Base-by-base conservation (phyloP, 2,329 filamentous ascomycete genomes). In the Talaromyces sp. region DNA sequence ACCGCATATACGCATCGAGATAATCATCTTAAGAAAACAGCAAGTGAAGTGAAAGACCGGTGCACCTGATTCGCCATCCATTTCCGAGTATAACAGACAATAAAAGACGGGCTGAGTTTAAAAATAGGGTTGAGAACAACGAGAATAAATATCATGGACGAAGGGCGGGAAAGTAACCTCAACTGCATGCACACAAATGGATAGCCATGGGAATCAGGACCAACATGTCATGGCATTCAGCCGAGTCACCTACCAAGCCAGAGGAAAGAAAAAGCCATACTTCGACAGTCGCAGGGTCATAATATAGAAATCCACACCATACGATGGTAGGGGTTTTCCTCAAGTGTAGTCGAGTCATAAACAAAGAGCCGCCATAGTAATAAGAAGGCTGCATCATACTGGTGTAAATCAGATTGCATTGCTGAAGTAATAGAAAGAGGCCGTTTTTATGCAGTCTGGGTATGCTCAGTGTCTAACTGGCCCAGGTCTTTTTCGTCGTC, bases 401-500 rank as follows among this genome's bases (percentile, higher is more conserved):
- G 17, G 5, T 9, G 6, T 15, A 47, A 49, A 32, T 49, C 30
- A 17, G 44, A 49, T 27, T 15, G 36, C 36, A 47, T 36, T 42
- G 33, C 49, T 47, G 10, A 17, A 15, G 22, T 47, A 52, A 47
- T 17, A 55, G 22, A n/a, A 39, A 58, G 32, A 47, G 44, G n/a
- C 1, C n/a, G n/a, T 55, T 36, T 49, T 57, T 42, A 63, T 30
- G 55, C 54, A 27, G 28, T 63, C 54, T 62, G 64, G 54, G 57
- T 66, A 60, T 75, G 73, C 56, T 76, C 73, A 54, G 75, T 64
- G 27, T 75, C 72, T n/a, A 73, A 64, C 32, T 69, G 68, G 58
- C 75, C 73, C 32, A 78, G 67, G 49, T 76, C 73, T 58, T 78
- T 77, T 11, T 75, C 69, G 27, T 78, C 76, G 25, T 80, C 77